Conservation (phyloP, 2,329 filamentous ascomycete genomes). For the Aspergillus hortae region DNA sequence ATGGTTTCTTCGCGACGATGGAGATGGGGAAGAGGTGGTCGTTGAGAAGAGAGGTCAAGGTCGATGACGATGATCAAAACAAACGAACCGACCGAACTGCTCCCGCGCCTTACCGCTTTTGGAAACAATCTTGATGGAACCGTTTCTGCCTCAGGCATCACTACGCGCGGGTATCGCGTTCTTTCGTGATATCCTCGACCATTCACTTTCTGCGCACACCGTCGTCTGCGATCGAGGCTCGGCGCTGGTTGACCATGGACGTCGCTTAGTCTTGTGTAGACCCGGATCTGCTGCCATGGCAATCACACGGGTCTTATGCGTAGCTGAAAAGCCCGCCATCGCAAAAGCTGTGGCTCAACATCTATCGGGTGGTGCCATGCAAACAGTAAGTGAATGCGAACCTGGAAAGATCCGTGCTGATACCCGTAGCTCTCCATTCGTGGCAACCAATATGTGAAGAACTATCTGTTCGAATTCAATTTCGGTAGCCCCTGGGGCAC, state of each 20-base stretch:
- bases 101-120: slow-evolving; percentile 1
- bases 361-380: slow-evolving; percentile 71
- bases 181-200: slow-evolving; percentile 1
- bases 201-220: not conserved
- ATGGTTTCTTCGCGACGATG: slow-evolving; percentile 33
- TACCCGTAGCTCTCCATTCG: slow-evolving; percentile 60
- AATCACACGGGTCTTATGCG: slow-evolving; percentile 60
- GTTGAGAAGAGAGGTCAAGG: not conserved
- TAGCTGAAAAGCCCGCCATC: slow-evolving; percentile 89
- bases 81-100: not conserved
- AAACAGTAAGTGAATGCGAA: slow-evolving; percentile 57
- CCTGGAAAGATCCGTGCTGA: slow-evolving; percentile 15
- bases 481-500: slow-evolving; percentile 77
- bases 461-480: slow-evolving; percentile 87
- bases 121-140: not conserved
- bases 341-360: slow-evolving; percentile 90
- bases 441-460: slow-evolving; percentile 78
- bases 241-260: not conserved
- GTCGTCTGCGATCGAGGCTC: not conserved
- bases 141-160: not conserved
- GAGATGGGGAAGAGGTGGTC: not conserved
- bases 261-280: not conserved
- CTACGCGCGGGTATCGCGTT: slow-evolving; percentile 1
- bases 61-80: slow-evolving; percentile 2
- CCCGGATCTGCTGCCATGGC: slow-evolving; percentile 9